These are phyloP conservation scores for Lomentospora prolificans DNA, from an alignment of 2,329 filamentous ascomycete genomes.

Conservation along the genomic window DNA sequence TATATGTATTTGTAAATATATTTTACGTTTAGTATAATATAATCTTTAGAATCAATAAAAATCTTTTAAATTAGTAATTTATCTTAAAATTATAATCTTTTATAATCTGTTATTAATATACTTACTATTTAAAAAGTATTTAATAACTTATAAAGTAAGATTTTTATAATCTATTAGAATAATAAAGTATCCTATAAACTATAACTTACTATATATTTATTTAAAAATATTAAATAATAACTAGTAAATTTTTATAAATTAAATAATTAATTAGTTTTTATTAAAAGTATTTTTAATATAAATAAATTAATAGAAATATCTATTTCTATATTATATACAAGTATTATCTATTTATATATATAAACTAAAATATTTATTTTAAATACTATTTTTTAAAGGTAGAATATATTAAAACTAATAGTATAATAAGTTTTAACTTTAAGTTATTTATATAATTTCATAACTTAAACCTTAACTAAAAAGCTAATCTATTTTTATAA, in stretches of 20 bases:
- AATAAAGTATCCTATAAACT: no score
- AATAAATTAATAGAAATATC: not conserved
- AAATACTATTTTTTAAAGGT: not conserved
- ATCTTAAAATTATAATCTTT: not conserved
- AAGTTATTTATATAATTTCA: not conserved
- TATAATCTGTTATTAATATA: conserved; percentile 1
- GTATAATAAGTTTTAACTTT: not conserved
- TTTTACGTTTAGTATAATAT: no score
- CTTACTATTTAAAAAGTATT: no score
- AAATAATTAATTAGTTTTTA: not conserved
- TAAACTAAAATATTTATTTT: not conserved
- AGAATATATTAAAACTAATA: not conserved
- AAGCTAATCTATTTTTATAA: not conserved
- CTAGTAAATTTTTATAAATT: not conserved
- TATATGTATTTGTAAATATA: no score
- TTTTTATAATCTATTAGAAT: no score
- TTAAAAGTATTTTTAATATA: not conserved
- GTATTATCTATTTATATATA: not conserved
- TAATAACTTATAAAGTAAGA: no score
- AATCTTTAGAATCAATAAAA: no score
- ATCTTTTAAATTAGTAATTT: not conserved
- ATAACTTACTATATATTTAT: not conserved
- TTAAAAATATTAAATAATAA: not conserved
- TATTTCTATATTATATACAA: not conserved
- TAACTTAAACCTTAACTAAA: not conserved